Evolutionary conservation across 1,139 yeast genomes (phyloP).

Genomic region (Geotrichum armillariae): DNA sequence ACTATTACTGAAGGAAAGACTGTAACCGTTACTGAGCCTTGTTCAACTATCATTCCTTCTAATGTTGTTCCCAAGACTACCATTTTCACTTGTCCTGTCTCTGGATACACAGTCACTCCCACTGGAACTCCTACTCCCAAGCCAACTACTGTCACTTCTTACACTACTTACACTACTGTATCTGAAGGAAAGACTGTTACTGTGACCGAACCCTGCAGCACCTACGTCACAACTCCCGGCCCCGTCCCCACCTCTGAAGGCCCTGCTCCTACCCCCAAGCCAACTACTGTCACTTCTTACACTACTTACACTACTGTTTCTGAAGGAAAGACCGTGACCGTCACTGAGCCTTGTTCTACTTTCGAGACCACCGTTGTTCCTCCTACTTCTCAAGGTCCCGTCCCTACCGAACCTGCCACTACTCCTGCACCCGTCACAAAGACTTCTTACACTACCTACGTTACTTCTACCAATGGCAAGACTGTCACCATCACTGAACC

Average conservation of each 20-base stretch:
- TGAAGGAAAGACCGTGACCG: too few species aligned
- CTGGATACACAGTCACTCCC: not conserved
- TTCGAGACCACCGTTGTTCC: too few species aligned
- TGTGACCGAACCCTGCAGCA: constrained; percentile 12
- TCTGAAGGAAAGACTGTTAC: not conserved
- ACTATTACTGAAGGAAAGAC: constrained; percentile 16
- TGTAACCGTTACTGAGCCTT: constrained; percentile 18
- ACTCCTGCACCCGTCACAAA: too few species aligned
- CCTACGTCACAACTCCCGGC: not conserved
- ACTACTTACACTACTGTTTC: too few species aligned
- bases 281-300: too few species aligned
- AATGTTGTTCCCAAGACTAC: constrained; percentile 5
- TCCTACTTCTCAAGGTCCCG: too few species aligned
- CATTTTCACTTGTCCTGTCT: not conserved
- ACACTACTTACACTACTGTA: constrained; percentile 11
- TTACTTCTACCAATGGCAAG: too few species aligned
- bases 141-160: not conserved
- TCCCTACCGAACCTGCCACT: too few species aligned
- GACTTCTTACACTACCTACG: too few species aligned
- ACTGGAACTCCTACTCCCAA: not conserved
- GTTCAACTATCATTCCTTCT: constrained; percentile 4
- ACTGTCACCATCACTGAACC: too few species aligned
- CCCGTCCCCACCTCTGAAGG: too few species aligned
- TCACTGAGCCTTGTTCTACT: not conserved
- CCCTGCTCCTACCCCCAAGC: too few species aligned